phyloP scores from a whole-genome alignment of 305 asterid genomes.

The Fraxinus greggii region DNA sequence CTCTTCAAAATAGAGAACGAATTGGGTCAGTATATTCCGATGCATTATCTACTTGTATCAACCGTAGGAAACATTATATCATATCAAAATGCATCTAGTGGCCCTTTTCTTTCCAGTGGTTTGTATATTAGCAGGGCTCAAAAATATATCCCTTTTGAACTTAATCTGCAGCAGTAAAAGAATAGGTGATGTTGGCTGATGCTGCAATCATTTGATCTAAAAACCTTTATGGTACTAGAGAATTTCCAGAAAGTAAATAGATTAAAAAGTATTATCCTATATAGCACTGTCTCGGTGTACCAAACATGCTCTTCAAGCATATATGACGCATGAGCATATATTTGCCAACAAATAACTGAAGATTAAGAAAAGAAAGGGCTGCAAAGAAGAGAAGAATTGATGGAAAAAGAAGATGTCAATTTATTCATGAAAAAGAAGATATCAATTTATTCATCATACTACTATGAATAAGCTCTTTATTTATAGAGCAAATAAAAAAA shows the following conservation, averaged over 20 bases:
- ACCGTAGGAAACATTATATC: neutral
- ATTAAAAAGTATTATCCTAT: neutral
- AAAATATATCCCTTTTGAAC: neutral
- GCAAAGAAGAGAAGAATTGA: neutral
- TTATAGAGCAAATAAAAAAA: neutral
- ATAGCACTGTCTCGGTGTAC: neutral
- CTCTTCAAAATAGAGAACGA: neutral
- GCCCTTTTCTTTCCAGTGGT: neutral
- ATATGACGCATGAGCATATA: neutral
- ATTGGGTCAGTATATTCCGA: neutral
- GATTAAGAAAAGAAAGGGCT: neutral
- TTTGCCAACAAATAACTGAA: neutral
- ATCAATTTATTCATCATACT: neutral
- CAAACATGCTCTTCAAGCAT: neutral
- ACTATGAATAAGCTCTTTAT: neutral
- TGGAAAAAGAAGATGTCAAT: neutral
- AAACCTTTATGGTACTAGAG: neutral
- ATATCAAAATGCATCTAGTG: neutral
- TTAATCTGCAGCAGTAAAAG: neutral
- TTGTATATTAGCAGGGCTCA: neutral
- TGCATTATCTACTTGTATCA: neutral
- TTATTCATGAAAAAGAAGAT: neutral
- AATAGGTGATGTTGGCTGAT: neutral
- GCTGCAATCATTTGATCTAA: neutral
- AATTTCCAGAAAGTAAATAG: neutral